These are phyloP conservation scores for Phytophthora pinifolia DNA, from an alignment of 352 stramenopile species.

Conservation along the genomic window DNA sequence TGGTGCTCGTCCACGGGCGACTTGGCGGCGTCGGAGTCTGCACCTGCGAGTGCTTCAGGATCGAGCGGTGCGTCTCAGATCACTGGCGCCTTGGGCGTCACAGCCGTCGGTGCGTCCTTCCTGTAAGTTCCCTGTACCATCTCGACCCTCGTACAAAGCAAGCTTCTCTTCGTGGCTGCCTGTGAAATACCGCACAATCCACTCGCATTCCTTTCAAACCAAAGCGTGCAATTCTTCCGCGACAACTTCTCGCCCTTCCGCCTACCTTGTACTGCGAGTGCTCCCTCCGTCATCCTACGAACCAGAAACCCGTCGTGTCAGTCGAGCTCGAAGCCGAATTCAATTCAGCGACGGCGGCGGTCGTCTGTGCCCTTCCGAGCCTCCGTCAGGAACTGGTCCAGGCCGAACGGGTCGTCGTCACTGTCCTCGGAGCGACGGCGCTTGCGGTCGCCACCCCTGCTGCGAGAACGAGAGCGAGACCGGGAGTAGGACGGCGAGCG, in stretches of 20 bases:
- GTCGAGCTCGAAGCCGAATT: not conserved
- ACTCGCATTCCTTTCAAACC: no score
- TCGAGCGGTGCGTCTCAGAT: slow-evolving; percentile 25
- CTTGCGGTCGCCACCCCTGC: slow-evolving; percentile 45
- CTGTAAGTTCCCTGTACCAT: slow-evolving; percentile 4
- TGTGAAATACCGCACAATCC: no score
- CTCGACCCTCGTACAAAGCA: no score
- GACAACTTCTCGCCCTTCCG: no score
- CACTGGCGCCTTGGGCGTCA: slow-evolving; percentile 14
- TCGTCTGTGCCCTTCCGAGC: slow-evolving; percentile 49
- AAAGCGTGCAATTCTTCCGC: no score
- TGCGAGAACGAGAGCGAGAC: slow-evolving; percentile 43
- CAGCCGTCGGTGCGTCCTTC: slow-evolving; percentile 23
- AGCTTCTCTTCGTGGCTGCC: no score
- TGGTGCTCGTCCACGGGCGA: slow-evolving; percentile 14
- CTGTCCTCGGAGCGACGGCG: slow-evolving; percentile 51
- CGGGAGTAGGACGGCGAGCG: slow-evolving; percentile 37
- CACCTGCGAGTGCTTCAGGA: slow-evolving; percentile 15
- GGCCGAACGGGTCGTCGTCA: slow-evolving; percentile 78
- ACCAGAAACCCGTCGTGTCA: no score
- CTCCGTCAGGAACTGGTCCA: slow-evolving; percentile 85
- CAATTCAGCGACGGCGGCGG: slow-evolving; percentile 35
- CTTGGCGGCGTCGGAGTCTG: slow-evolving; percentile 3
- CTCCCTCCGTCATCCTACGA: no score
- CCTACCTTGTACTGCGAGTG: no score